These are phyloP conservation scores for Brasenia schreberi DNA, from an alignment of 164 flowering plant genomes.

Conservation along the genomic window DNA sequence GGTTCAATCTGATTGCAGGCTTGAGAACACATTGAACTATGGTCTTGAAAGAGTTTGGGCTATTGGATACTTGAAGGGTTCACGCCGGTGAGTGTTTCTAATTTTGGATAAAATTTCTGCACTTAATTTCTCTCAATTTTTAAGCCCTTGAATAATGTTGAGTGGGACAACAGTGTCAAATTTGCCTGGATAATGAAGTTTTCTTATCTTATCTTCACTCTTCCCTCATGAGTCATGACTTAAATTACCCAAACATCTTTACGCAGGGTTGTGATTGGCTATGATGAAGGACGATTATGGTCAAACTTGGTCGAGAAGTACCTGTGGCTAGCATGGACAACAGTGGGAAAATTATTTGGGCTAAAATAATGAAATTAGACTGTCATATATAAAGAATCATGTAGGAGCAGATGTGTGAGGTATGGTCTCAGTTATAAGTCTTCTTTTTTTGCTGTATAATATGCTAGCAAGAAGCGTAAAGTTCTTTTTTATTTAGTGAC, in stretches of 20 bases:
- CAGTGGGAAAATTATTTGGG: constrained; percentile 96
- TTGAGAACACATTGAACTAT: constrained; percentile 84
- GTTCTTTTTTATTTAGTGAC: too few relatives aligned
- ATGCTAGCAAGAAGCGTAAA: too few relatives aligned
- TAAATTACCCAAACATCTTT: too few relatives aligned
- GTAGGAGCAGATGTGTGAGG: constrained; percentile 95
- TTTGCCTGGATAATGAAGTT: too few relatives aligned
- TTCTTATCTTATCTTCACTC: too few relatives aligned
- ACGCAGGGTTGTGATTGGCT: constrained; percentile 79
- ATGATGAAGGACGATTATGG: constrained; percentile 98
- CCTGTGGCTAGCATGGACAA: constrained; percentile 98
- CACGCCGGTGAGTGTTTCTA: constrained; percentile 45
- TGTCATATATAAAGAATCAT: constrained; percentile 82
- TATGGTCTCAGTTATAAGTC: constrained; percentile 3
- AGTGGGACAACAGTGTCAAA: too few relatives aligned
- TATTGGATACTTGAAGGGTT: constrained; percentile 68
- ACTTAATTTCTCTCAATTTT: too few relatives aligned
- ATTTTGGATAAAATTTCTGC: too few relatives aligned
- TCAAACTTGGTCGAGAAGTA: constrained; percentile 82
- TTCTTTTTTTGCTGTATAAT: too few relatives aligned
- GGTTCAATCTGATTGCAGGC: too few relatives aligned
- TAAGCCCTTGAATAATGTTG: too few relatives aligned
- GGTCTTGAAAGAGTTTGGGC: constrained; percentile 97
- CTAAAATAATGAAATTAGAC: constrained; percentile 94
- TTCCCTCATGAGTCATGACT: too few relatives aligned